Evolutionary conservation across 169 alveolate genomes (phyloP).

Genomic region (Theileria annulata): DNA sequence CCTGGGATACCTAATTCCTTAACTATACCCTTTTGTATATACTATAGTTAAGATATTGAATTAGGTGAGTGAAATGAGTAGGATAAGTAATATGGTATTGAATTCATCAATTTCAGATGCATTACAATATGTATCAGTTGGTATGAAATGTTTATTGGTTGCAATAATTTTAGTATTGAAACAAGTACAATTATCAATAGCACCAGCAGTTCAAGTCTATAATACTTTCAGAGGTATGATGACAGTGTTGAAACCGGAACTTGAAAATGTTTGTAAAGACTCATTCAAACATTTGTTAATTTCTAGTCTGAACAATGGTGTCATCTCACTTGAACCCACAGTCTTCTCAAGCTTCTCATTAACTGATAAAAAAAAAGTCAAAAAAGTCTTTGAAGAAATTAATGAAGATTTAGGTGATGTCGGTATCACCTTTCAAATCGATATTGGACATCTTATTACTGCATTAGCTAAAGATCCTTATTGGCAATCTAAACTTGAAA

Average conservation of each 20-base stretch:
- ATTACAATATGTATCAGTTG: constrained; percentile 63
- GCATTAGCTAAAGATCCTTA: constrained; percentile 64
- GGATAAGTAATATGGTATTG: constrained; percentile 69
- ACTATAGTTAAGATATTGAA: no score
- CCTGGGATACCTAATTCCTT: no score
- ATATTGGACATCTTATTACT: constrained; percentile 55
- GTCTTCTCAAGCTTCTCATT: constrained; percentile 50
- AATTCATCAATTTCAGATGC: constrained; percentile 71
- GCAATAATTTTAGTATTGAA: constrained; percentile 66
- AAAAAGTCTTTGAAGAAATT: constrained; percentile 16
- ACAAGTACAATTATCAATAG: constrained; percentile 65
- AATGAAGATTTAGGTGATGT: constrained; percentile 61
- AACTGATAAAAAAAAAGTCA: constrained; percentile 14
- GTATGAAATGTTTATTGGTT: constrained; percentile 67
- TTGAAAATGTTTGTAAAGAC: constrained; percentile 57
- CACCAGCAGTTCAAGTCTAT: constrained; percentile 66
- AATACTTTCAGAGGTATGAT: constrained; percentile 68
- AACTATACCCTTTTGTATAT: no score
- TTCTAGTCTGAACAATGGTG: constrained; percentile 59
- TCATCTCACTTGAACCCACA: constrained; percentile 72
- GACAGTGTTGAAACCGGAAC: constrained; percentile 65
- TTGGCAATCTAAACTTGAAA: constrained; percentile 61
- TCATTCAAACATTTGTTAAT: constrained; percentile 62
- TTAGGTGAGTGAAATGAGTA: constrained; percentile 68
- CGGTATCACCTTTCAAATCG: constrained; percentile 50